Evolutionary conservation across 2,329 filamentous ascomycete genomes (phyloP).

Genomic region (Colletotrichum brevisporum): DNA sequence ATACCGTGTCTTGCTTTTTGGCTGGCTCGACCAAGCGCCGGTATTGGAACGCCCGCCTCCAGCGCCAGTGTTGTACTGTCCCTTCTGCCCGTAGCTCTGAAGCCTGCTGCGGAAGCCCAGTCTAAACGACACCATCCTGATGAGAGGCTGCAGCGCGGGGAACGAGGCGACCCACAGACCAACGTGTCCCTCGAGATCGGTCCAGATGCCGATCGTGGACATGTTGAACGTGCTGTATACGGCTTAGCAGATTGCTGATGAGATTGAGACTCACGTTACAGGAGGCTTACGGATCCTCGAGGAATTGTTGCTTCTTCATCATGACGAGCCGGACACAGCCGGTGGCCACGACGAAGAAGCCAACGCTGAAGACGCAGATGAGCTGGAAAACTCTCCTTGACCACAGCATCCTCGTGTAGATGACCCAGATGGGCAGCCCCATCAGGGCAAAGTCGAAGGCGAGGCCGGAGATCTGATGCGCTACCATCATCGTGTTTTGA

Average conservation of each 20-base stretch:
- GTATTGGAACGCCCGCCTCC: background rate
- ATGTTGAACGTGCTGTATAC: slow-evolving; percentile 52
- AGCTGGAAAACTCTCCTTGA: slow-evolving; percentile 50
- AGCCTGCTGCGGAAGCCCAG: slow-evolving; percentile 45
- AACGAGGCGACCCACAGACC: slow-evolving; percentile 59
- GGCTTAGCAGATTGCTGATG: background rate
- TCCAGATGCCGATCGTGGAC: slow-evolving; percentile 54
- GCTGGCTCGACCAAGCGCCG: background rate
- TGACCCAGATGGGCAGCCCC: slow-evolving; percentile 53
- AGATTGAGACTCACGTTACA: too few relatives aligned
- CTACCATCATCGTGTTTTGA: slow-evolving; percentile 50
- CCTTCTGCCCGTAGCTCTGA: slow-evolving; percentile 17
- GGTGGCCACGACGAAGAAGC: slow-evolving; percentile 53
- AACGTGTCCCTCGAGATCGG: slow-evolving; percentile 56
- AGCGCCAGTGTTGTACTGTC: background rate
- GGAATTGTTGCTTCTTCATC: slow-evolving; percentile 48
- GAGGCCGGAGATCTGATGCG: slow-evolving; percentile 48
- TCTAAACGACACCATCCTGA: slow-evolving; percentile 48
- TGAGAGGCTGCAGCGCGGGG: slow-evolving; percentile 54
- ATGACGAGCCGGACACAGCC: slow-evolving; percentile 54
- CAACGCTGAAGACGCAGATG: slow-evolving; percentile 54
- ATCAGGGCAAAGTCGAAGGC: slow-evolving; percentile 52
- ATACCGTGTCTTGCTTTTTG: background rate
- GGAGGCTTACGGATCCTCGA: slow-evolving; percentile 49
- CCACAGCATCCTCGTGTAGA: slow-evolving; percentile 53